Evolutionary conservation across 495 filamentous ascomycete genomes (phyloP).

Genomic region (Geoglossum glabrum): DNA sequence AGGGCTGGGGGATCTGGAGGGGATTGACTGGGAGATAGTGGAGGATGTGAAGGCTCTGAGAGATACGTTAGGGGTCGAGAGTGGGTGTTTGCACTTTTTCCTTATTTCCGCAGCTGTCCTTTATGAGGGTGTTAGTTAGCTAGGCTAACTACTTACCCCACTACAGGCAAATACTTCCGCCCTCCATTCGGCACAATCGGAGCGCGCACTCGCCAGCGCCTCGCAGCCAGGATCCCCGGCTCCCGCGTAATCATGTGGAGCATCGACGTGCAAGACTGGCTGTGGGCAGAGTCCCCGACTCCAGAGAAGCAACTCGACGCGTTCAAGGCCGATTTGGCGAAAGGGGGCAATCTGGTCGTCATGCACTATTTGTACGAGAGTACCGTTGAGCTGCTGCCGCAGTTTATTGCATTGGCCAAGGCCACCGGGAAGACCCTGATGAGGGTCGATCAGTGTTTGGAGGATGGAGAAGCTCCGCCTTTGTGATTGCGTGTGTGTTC

Average conservation of each 20-base stretch:
- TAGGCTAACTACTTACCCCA: no score
- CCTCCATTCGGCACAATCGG: conserved; percentile 61
- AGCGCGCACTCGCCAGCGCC: conserved; percentile 43
- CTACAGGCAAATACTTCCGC: conserved; percentile 41
- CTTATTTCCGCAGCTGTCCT: no score
- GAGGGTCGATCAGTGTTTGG: conserved; percentile 63
- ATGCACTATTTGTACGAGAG: conserved; percentile 55
- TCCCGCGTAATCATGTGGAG: conserved; percentile 39
- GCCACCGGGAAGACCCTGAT: conserved; percentile 45
- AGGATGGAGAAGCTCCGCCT: conserved; percentile 47
- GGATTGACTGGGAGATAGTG: conserved; percentile 51
- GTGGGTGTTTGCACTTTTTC: no score
- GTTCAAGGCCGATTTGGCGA: conserved; percentile 44
- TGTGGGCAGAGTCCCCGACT: conserved; percentile 43
- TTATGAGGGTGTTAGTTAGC: no score
- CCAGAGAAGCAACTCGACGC: conserved; percentile 56
- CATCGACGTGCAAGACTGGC: conserved; percentile 63
- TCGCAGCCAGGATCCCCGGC: conserved; percentile 30
- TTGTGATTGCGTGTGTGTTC: no score
- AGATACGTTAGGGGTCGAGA: conserved; percentile 26
- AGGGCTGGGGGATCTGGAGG: conserved; percentile 30
- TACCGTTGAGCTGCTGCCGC: conserved; percentile 44
- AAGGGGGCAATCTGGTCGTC: conserved; percentile 53
- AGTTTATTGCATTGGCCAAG: conserved; percentile 53
- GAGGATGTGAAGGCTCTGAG: conserved; percentile 39